Base-by-base conservation (phyloP, 169 alveolate species). In the Cryptosporidium viatorum region DNA sequence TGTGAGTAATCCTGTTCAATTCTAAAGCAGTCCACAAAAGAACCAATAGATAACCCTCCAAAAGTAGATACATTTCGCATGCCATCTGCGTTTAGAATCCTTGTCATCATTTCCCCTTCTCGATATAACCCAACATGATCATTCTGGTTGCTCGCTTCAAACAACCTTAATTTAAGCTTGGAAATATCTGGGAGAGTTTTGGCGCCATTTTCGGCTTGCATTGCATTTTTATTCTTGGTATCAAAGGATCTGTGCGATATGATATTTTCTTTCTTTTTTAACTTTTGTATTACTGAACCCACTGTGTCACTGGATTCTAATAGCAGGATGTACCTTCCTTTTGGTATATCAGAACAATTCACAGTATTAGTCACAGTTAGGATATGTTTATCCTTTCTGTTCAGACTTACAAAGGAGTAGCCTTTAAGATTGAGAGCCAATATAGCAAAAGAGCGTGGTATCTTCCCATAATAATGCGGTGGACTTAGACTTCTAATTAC, bases 21-120 rank as follows among this genome's bases (percentile, higher is more conserved):
- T 10, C 89, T 58, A 23, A 80, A 48, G 31, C 80, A 45, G 14
- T 80, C 89, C 9, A 70, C 33, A 48, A 80, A 60, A n/a, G 59
- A 59, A 2, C 80, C 75, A 16, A 80, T 3, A 50, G 73, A n/a
- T 16, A 80, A 26, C 2, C 75, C 75, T 29, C 74, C 35, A 14
- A 35, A 35, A 18, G 26, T 45, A 12, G n/a, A 16, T 4, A 39
- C 18, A 26, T 41, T 67, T 4, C 51, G 43, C 67, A 26, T 23
- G 3, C 67, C 67, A 1, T 65, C 75, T 7, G 35, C 29, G 23
- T 29, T 48, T 50, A 62, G 31, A 33, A 80, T 48, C 35, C 37
- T 65, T 21, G 51, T 26, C 21, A 80, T 33, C 43, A 41, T 48
- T 29, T 80, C 89, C 9, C 65, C 51, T 0, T 51, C 89, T 48